phyloP scores from a whole-genome alignment of 176 grass and related monocot genomes.

The Saccharum officinarum region DNA sequence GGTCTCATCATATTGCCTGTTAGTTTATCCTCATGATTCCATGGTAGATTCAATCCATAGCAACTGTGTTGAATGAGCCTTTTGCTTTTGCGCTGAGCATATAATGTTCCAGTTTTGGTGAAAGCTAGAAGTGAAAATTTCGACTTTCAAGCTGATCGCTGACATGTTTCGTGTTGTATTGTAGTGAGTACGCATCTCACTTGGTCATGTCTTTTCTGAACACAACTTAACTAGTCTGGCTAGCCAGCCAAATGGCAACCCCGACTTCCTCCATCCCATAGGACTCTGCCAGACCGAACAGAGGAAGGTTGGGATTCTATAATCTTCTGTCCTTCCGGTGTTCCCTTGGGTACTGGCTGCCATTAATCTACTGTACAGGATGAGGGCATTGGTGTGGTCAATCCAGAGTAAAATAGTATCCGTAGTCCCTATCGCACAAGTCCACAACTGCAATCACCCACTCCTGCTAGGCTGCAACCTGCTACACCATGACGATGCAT shows the following conservation, averaged over 20 bases:
- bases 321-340: neutral
- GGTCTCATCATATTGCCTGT: conserved; percentile 16
- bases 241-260: neutral
- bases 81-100: neutral
- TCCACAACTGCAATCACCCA: neutral
- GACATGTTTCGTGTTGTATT: neutral
- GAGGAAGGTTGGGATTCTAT: neutral
- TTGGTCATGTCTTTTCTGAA: neutral
- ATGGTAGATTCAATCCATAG: neutral
- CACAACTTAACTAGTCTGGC: too few relatives aligned
- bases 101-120: neutral
- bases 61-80: neutral
- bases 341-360: neutral
- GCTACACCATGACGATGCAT: too few relatives aligned
- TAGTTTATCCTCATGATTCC: neutral
- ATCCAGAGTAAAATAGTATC: neutral
- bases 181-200: neutral
- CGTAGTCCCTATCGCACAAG: neutral
- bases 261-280: neutral
- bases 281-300: neutral
- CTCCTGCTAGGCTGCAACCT: neutral
- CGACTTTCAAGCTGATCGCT: neutral
- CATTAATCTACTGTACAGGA: too few relatives aligned
- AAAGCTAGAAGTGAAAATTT: neutral
- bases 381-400: neutral